Conservation (phyloP, 2,329 filamentous ascomycete genomes). For the Escovopsis weberi region DNA sequence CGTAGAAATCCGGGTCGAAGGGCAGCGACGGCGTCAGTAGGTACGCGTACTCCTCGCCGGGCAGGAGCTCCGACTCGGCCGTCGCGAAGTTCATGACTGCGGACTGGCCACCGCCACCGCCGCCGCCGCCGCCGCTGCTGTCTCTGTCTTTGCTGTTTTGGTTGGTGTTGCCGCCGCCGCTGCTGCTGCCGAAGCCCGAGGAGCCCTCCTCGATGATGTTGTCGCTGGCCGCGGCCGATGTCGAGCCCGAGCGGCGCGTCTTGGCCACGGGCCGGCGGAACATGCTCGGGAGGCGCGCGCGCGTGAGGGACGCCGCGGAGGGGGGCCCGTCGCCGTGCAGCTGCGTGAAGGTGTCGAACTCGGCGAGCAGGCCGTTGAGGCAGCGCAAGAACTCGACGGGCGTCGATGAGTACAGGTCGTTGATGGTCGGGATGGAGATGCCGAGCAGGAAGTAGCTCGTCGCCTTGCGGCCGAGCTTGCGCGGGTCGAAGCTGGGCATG, state of each 20-base stretch:
- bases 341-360: constrained; percentile 90
- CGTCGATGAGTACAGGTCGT: constrained; percentile 72
- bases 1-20: constrained; percentile 94
- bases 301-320: constrained; percentile 51
- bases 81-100: constrained; percentile 43
- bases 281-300: constrained; percentile 72
- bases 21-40: constrained; percentile 83
- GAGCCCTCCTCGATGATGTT: constrained; percentile 18
- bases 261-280: constrained; percentile 54
- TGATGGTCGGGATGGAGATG: constrained; percentile 74
- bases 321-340: constrained; percentile 65
- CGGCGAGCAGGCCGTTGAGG: constrained; percentile 68
- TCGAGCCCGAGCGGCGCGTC: constrained; percentile 39
- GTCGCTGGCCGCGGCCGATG: constrained; percentile 22
- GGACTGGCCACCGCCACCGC: constrained; percentile 17
- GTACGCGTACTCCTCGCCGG: constrained; percentile 77
- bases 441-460: constrained; percentile 90
- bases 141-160: too few relatives aligned
- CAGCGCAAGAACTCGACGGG: constrained; percentile 77
- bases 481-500: constrained; percentile 73
- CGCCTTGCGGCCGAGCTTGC: constrained; percentile 75
- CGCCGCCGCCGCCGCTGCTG: constrained; percentile 15
- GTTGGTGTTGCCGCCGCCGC: too few relatives aligned
- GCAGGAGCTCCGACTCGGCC: constrained; percentile 51
- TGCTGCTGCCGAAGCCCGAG: background rate